Conservation (phyloP, 108 stramenopile species). For the Aureococcus anophagefferens region DNA sequence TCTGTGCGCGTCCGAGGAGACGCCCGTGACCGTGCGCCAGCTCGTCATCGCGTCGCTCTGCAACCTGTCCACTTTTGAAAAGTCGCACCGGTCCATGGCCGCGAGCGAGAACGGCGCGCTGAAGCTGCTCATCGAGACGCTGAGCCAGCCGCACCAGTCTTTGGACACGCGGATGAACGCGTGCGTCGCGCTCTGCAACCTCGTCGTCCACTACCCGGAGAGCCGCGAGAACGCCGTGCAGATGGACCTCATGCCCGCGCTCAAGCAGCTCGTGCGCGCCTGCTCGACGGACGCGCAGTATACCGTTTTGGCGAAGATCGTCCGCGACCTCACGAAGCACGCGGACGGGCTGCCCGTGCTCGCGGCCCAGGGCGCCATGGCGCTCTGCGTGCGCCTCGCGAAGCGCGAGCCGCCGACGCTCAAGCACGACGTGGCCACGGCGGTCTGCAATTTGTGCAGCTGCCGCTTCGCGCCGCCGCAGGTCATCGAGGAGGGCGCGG, state of each 20-base stretch:
- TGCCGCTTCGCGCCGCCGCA: background rate
- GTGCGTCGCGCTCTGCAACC: background rate
- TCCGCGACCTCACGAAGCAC: slow-evolving; percentile 5
- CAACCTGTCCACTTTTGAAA: background rate
- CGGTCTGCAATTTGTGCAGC: slow-evolving; percentile 6
- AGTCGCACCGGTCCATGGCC: background rate
- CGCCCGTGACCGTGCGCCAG: background rate
- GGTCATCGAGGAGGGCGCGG: slow-evolving; percentile 7
- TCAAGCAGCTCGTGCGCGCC: slow-evolving; percentile 1
- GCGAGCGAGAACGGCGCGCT: background rate
- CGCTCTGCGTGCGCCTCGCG: slow-evolving; percentile 1
- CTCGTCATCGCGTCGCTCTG: background rate
- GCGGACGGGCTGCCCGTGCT: background rate
- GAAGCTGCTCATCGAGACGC: background rate
- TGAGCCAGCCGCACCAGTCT: background rate
- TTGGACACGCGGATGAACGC: slow-evolving; percentile 11
- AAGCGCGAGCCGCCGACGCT: slow-evolving; percentile 7
- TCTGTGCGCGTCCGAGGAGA: background rate
- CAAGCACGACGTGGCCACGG: slow-evolving; percentile 16
- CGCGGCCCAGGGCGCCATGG: background rate
- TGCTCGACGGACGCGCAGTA: background rate
- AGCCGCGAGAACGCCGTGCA: background rate
- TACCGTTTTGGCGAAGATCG: slow-evolving; percentile 9
- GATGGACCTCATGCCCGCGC: slow-evolving; percentile 1
- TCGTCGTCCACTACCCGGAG: slow-evolving; percentile 1